These are phyloP conservation scores for Saccharomyces uvarum DNA, from an alignment of 1,139 yeast genomes.

Conservation along the genomic window DNA sequence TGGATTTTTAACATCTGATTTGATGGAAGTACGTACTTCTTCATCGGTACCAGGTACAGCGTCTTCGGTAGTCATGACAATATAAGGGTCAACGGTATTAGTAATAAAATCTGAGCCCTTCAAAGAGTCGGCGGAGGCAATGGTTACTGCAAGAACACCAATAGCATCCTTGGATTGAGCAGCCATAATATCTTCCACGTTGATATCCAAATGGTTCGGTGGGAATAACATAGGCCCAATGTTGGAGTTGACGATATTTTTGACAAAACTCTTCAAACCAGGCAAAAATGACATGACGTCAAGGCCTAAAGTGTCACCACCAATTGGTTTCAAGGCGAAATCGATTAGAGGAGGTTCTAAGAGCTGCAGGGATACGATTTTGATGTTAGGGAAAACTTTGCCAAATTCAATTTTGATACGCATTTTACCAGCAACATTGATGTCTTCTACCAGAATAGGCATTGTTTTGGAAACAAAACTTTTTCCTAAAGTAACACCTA, in stretches of 20 bases:
- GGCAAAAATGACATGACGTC: constrained; percentile 81
- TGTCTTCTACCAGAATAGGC: constrained; percentile 70
- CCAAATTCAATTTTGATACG: constrained; percentile 57
- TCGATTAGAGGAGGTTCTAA: constrained; percentile 72
- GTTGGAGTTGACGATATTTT: constrained; percentile 56
- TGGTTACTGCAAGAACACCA: constrained; percentile 59
- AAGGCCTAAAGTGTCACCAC: constrained; percentile 76
- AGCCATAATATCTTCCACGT: constrained; percentile 63
- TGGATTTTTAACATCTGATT: constrained; percentile 49
- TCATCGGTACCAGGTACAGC: constrained; percentile 33
- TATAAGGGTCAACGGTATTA: constrained; percentile 53
- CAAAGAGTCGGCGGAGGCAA: constrained; percentile 46
- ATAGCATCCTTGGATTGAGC: constrained; percentile 55
- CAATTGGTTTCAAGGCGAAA: constrained; percentile 76
- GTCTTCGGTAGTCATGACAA: constrained; percentile 42
- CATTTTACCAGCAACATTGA: constrained; percentile 66
- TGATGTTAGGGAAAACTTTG: constrained; percentile 65
- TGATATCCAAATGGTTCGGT: constrained; percentile 71
- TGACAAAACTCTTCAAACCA: constrained; percentile 68
- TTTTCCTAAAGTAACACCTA: constrained; percentile 73
- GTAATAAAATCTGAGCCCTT: constrained; percentile 39
- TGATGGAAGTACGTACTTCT: constrained; percentile 48
- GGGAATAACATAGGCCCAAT: constrained; percentile 73
- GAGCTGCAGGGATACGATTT: constrained; percentile 60
- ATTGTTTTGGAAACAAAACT: constrained; percentile 68